Base-by-base conservation (phyloP, 2,329 filamentous ascomycete genomes). In the Microcyclospora pomicola region DNA sequence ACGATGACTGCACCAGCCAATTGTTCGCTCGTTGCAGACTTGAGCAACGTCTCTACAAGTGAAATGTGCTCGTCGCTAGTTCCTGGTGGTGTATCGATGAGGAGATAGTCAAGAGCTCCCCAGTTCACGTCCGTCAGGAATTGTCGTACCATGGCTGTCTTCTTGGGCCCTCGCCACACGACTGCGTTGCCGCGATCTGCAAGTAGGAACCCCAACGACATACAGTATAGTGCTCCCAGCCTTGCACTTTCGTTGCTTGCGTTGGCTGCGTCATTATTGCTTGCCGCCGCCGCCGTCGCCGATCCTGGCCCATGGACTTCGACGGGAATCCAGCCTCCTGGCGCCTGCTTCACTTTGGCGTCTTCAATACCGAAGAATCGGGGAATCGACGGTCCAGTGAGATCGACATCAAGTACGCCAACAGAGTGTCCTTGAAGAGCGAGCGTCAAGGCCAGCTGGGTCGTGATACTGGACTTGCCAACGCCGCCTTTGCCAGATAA, bases 61-160 rank as follows among this genome's bases (percentile, higher is more conserved):
- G 86, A 91, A 35, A 98, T 96, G 58, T 96, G 91, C 62, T 98
- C 91, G 61, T 98, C 91, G 42, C 82, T 91, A 2, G 91, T 98
- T 2, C 91, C 91, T 0, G 91, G 91, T 10, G 91, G 91, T 2
- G 91, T 98, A 60, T 98, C 91, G 54, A 98, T 84, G 42, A 98
- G 73, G 0, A 98, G 70, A 55, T 84, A 96, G 58, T 96, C 88
- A n/a, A 84, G 75, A 15, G 79, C 73, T 38, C 75, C 73, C 91
- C 91, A 96, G 24, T 84, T 70, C 4, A 95, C 87, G 54, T 95
- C 87, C 1, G 82, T 81, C 19, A 98, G 68, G 56, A 98, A 98
- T 59, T 98, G 91, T 31, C 87, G 77, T 41, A 98, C 85, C 91
- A 98, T 98, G 36, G 91, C 91, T 4, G 91, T 98, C 66, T 98